Evolutionary conservation across 2,329 filamentous ascomycete genomes (phyloP), one percentile per base, ranked within the genome.

Genomic region (Corniculantispora saksenae): DNA sequence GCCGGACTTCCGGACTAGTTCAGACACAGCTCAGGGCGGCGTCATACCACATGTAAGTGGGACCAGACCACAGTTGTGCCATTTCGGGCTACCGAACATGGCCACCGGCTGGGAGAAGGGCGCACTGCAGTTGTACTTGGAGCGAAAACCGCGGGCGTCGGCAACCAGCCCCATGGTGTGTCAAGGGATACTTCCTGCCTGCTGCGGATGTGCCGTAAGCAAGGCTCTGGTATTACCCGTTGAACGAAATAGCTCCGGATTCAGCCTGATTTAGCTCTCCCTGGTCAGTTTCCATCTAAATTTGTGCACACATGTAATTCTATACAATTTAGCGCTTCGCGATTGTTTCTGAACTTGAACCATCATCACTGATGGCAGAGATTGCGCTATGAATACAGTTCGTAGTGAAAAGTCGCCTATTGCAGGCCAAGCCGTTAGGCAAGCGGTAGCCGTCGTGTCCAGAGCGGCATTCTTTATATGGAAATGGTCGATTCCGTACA

Each of bases 401-500:
- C 3, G 7, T 5, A 13, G 8, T 10, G 21, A 9, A 3, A 35
- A 40, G 29, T 15, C 12, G 9, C 6, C 32, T 2, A 7, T 9
- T 8, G 29, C 29, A 15, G 3, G 21, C 13, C 29, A 27, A 17
- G 3, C 38, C 29, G 17, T 40, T 3, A 7, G 29, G 15, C 13
- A 29, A 4, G 21, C 15, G 1, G 10, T 12, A 12, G 21, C 17
- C 23, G 19, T 38, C n/a, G 3, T 56, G 17, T 35, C 27, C 19
- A 25, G 27, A 19, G 27, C 61, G 2, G 53, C 40, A 4, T 35
- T 63, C 23, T 40, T 38, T 45, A 43, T 68, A 7, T 68, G 68
- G 68, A 57, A 67, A 21, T 69, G 68, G 67, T 69, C 68, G 12
- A 59, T 69, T 17, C 67, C 67, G 13, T 61, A 67, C 43, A 58